Evolutionary conservation across 129 eudicot species (phyloP).

Genomic region (Arctium minus): DNA sequence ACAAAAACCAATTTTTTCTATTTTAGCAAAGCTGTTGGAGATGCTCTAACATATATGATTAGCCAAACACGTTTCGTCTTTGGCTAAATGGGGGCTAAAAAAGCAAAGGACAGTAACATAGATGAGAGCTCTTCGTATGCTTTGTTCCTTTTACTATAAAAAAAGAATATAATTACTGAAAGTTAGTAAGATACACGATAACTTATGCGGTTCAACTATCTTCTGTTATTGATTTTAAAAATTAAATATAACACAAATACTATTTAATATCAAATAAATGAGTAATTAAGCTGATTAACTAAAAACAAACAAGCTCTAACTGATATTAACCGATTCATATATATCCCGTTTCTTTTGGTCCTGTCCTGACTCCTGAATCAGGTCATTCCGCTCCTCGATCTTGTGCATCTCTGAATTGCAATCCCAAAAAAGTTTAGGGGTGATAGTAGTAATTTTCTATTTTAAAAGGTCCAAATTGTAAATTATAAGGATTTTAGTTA

Average conservation of each 20-base stretch:
- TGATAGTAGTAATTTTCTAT: neutral
- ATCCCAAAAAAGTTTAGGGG: neutral
- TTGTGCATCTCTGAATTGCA: neutral
- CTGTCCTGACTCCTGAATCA: too few species aligned
- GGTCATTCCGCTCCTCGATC: too few species aligned
- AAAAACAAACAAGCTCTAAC: neutral
- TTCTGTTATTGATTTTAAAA: too few species aligned
- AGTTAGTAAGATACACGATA: too few species aligned
- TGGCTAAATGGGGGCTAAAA: neutral
- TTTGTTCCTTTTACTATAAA: too few species aligned
- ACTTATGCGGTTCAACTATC: neutral
- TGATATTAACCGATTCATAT: neutral
- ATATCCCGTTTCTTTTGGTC: neutral
- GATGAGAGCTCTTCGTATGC: too few species aligned
- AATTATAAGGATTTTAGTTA: neutral
- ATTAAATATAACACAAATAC: neutral
- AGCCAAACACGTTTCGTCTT: neutral
- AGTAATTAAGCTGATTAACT: neutral
- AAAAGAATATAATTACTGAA: too few species aligned
- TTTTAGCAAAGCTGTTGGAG: too few species aligned
- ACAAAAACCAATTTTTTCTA: too few species aligned
- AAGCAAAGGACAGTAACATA: neutral
- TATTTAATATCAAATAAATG: too few species aligned
- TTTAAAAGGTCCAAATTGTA: neutral
- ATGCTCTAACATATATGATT: neutral